Base-by-base conservation (phyloP, 306 rosid species). In the Citrullus mucosospermus region DNA sequence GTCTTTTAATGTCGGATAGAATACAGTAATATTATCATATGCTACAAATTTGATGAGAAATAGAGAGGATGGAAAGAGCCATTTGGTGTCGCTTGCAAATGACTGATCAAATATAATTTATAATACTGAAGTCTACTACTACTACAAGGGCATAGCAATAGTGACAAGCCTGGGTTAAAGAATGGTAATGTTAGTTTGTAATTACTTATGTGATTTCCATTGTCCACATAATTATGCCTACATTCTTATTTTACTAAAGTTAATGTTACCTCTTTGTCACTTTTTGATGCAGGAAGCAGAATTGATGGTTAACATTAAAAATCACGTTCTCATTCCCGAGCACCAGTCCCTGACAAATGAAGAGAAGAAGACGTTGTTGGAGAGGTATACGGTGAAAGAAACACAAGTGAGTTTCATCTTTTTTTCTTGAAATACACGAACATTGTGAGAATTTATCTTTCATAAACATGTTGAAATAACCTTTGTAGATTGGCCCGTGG, bases 351-450 rank as follows among this genome's bases (percentile, higher is more conserved):
- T 94, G 58, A 77, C 88, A 17, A 88, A 67, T 1, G 71, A 80
- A 25, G 96, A 92, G 81, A 92, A 94, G 85, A 94, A 89, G 84
- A 90, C 97, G 16, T 79, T 94, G 84, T 85, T 94, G 53, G 92
- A 92, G 88, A 88, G 88, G 78, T 94, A 94, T 54, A 94, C 96
- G 0, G 95, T 90, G 17, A 92, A 92, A 77, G 98, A 92, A 80
- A 88, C 89, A 34, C 96, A 94, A 96, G 98, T 90, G 20, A 70
- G 88, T 82, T 9, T 66, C 41, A 6, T 11, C 12, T 54, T 34
- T 9, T 39, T 48, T 48, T 48, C 53, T 17, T 2, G 1, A 32
- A 67, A 46, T 3, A 12, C 38, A 46, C 4, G 1, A 48, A 20
- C 1, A 25, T 41, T 9, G 34, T 68, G 18, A 12, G 76, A 70